phyloP scores from a whole-genome alignment of 139 green algal species.

The Edaphochlamys debaryana region DNA sequence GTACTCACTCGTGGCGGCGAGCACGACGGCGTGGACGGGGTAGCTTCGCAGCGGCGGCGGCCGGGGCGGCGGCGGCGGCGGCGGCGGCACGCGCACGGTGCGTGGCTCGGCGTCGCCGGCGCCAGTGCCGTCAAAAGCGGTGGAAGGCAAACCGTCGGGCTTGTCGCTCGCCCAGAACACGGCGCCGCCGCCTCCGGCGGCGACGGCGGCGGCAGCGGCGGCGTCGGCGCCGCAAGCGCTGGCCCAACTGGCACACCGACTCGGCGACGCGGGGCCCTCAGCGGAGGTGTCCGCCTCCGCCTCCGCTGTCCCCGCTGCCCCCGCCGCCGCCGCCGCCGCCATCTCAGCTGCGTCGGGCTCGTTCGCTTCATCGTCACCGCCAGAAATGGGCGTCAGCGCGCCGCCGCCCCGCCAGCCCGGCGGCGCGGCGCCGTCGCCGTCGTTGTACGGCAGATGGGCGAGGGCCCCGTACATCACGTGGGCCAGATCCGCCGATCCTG shows the following conservation, averaged over 20 bases:
- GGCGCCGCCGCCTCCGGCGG: background rate
- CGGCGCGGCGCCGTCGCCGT: background rate
- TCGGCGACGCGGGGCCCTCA: background rate
- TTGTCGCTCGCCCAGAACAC: too few relatives aligned
- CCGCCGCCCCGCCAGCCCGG: too few relatives aligned
- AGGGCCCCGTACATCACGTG: background rate
- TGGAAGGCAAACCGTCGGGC: too few relatives aligned
- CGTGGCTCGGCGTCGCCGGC: too few relatives aligned
- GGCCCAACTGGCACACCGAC: slow-evolving; percentile 15
- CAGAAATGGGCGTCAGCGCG: too few relatives aligned
- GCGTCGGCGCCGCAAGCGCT: background rate
- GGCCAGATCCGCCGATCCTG: too few relatives aligned
- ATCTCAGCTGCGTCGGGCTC: too few relatives aligned
- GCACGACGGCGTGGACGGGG: slow-evolving; percentile 16
- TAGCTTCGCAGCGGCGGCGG: slow-evolving; percentile 6
- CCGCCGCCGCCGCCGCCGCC: background rate
- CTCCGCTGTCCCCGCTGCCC: background rate
- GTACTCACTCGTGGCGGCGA: slow-evolving; percentile 28
- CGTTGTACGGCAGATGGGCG: background rate
- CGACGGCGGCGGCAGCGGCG: background rate
- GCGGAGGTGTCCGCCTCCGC: background rate
- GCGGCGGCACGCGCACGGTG: background rate
- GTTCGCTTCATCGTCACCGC: background rate
- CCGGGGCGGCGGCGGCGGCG: background rate
- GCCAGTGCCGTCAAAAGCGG: too few relatives aligned